Base-by-base conservation (phyloP, 345 rosid species). In the Microcos paniculata region DNA sequence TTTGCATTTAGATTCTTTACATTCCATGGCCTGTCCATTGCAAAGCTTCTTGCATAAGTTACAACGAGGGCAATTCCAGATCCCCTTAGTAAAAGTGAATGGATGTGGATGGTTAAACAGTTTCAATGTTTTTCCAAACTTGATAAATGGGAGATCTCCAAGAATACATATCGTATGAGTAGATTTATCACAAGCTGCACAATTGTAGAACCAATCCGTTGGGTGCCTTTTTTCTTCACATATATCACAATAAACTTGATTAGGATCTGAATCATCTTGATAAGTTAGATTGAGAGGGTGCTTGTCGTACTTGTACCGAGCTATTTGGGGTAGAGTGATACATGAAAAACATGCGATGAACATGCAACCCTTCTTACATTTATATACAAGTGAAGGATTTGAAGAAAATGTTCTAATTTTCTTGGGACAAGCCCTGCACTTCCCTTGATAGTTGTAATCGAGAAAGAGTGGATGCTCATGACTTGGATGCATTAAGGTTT, bases 181-280 rank as follows among this genome's bases (percentile, higher is more conserved):
- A 5, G 33, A 1, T 1, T 10, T 21, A 15, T 58, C 51, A 56
- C 40, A 49, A 3, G 4, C 16, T 10, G 6, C 51, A 2, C 74
- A 66, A 26, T 11, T 16, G 56, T 79, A 67, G 23, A 72, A 73
- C 72, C 68, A 72, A 21, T 63, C 24, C 49, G 35, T 57, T 15
- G 35, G 68, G 48, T 78, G 61, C 57, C 58, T 76, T 51, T 70
- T 53, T 65, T 71, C 76, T 33, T 70, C 71, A 59, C 72, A 30
- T 2, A 72, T 76, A 26, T 76, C 74, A 65, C 81, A 78, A 48
- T 78, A 63, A 28, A 7, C 24, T 46, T 42, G 45, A 42, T 8
- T 6, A 6, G 1, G 45, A 42, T 42, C 45, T 6, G 10, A 42
- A 42, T 9, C 11, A 2, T 8, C 45, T 5, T 8, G 9, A 42